phyloP scores from a whole-genome alignment of 2,329 filamentous ascomycete species.

The Sporothrix inflata region DNA sequence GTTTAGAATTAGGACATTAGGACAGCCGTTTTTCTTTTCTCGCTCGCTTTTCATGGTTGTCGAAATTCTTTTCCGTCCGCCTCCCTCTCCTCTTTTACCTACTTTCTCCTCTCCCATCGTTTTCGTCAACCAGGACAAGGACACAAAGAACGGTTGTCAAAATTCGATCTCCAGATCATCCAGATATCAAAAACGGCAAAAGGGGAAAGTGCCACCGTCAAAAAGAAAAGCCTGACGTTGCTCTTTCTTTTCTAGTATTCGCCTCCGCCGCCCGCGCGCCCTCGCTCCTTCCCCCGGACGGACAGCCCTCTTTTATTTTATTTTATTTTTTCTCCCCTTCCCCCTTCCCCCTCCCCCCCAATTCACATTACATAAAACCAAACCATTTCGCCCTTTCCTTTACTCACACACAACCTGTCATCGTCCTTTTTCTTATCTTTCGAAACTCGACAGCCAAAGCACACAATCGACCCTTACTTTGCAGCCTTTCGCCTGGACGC shows the following conservation, averaged over 20 bases:
- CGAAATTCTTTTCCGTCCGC: neutral
- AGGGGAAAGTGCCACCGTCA: constrained; percentile 5
- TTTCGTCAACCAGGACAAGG: neutral
- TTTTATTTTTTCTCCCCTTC: neutral
- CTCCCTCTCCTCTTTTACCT: neutral
- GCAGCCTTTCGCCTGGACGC: constrained; percentile 7
- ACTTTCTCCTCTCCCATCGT: neutral
- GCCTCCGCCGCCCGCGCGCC: constrained; percentile 13
- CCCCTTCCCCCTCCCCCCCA: constrained; percentile 38
- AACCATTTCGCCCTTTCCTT: constrained; percentile 47
- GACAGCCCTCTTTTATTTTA: constrained; percentile 12
- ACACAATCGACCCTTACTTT: constrained; percentile 29
- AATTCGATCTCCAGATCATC: neutral
- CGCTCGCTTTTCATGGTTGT: constrained; percentile 1
- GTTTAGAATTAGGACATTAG: neutral
- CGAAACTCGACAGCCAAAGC: constrained; percentile 32
- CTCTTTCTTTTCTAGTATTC: neutral
- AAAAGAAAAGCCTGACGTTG: constrained; percentile 9
- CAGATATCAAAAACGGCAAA: constrained; percentile 6
- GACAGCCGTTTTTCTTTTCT: neutral
- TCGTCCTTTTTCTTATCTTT: constrained; percentile 45
- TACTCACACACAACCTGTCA: constrained; percentile 49
- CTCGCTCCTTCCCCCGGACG: constrained; percentile 15
- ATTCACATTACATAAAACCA: constrained; percentile 57
- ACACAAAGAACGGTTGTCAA: neutral